phyloP scores from a whole-genome alignment of 139 green algal species.

The Choricystis sp. region DNA sequence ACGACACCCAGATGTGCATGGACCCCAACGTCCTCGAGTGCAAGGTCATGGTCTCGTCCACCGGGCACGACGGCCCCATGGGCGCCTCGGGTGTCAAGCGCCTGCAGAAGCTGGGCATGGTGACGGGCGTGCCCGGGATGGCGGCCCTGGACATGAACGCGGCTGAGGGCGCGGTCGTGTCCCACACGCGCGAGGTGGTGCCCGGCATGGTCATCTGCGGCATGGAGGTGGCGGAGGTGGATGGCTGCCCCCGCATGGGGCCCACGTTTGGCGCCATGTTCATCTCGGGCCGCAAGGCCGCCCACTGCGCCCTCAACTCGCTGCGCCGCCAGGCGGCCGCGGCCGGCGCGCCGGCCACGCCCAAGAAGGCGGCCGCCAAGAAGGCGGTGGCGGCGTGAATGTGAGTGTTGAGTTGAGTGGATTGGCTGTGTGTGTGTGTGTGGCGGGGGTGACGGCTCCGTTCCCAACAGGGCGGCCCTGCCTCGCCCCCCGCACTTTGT shows the following conservation, averaged over 20 bases:
- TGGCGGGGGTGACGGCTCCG: no score
- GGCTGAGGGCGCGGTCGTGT: constrained; percentile 72
- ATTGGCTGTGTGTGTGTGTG: no score
- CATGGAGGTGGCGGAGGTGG: constrained; percentile 77
- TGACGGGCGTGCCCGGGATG: constrained; percentile 72
- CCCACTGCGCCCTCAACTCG: constrained; percentile 65
- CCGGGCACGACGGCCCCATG: constrained; percentile 91
- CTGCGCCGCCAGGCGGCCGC: constrained; percentile 19
- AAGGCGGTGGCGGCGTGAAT: no score
- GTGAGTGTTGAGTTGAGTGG: no score
- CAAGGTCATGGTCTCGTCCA: constrained; percentile 81
- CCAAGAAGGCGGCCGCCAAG: no score
- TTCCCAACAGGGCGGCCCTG: no score
- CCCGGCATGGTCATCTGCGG: constrained; percentile 87
- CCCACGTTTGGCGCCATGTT: constrained; percentile 96
- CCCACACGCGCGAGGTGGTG: constrained; percentile 70
- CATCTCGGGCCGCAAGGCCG: constrained; percentile 77
- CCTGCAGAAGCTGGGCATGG: constrained; percentile 71
- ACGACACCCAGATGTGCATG: constrained; percentile 95
- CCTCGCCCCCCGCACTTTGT: no score
- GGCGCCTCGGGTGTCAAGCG: constrained; percentile 83
- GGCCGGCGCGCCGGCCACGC: no score
- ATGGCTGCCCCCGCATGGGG: constrained; percentile 76
- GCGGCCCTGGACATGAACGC: constrained; percentile 95
- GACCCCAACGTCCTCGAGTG: constrained; percentile 80